Conservation (phyloP, 768 basidiomycete species). For the Asterophora lycoperdoides region DNA sequence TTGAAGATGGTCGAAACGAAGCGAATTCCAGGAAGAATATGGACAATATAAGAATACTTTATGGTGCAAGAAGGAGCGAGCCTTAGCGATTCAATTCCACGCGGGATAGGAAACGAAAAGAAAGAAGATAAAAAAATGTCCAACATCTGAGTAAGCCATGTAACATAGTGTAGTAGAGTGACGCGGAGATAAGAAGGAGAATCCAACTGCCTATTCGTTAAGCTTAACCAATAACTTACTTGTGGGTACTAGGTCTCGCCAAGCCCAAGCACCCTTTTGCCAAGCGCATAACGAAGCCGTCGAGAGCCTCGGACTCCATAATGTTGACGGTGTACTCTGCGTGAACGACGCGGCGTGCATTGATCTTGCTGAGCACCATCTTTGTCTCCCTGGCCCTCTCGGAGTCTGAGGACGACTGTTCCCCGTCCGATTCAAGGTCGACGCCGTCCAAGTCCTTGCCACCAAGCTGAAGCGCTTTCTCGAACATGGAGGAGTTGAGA, state of each 20-base stretch:
- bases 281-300: slow-evolving; percentile 55
- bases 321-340: slow-evolving; percentile 65
- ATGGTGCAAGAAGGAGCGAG: no score
- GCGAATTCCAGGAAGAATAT: no score
- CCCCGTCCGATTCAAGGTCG: slow-evolving; percentile 15
- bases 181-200: no score
- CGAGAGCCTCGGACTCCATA: slow-evolving; percentile 60
- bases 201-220: no score
- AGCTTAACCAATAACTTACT: not conserved
- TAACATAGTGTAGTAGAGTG: no score
- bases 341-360: slow-evolving; percentile 66
- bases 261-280: slow-evolving; percentile 56
- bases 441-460: slow-evolving; percentile 9
- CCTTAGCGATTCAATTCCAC: no score
- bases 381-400: slow-evolving; percentile 39
- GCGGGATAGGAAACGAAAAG: no score
- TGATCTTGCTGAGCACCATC: slow-evolving; percentile 63
- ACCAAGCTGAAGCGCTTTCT: slow-evolving; percentile 29
- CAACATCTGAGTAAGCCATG: no score
- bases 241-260: slow-evolving; percentile 13
- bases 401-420: slow-evolving; percentile 27
- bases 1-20: no score
- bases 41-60: no score
- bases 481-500: slow-evolving; percentile 40
- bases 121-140: no score